Conservation (phyloP, 495 filamentous ascomycete genomes). For the Penicillium manginii region DNA sequence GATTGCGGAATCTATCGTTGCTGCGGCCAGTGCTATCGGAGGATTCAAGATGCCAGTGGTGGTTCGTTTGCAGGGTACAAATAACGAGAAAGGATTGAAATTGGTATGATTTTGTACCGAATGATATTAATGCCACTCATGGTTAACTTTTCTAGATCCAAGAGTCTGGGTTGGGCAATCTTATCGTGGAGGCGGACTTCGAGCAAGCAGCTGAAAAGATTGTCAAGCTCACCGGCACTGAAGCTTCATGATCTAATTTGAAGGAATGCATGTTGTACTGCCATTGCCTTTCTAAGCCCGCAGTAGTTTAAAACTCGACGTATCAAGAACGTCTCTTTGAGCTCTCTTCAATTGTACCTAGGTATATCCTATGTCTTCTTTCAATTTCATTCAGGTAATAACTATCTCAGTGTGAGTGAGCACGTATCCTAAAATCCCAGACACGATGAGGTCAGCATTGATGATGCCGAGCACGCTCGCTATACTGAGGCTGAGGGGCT, state of each 20-base stretch:
- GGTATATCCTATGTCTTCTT: too few relatives aligned
- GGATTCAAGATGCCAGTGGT: constrained; percentile 36
- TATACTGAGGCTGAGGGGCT: too few relatives aligned
- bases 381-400: too few relatives aligned
- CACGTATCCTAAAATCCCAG: too few relatives aligned
- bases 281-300: background rate
- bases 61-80: constrained; percentile 38
- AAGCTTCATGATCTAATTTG: background rate
- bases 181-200: constrained; percentile 34
- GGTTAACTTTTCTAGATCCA: constrained; percentile 14
- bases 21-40: constrained; percentile 23
- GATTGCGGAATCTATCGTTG: constrained; percentile 39
- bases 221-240: constrained; percentile 12
- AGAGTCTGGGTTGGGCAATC: constrained; percentile 24
- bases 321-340: too few relatives aligned
- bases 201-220: constrained; percentile 29
- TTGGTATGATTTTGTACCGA: constrained; percentile 18
- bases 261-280: background rate
- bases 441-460: too few relatives aligned
- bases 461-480: too few relatives aligned
- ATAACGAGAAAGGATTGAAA: constrained; percentile 29
- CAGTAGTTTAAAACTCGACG: too few relatives aligned
- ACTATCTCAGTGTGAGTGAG: too few relatives aligned
- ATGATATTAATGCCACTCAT: background rate
- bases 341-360: too few relatives aligned